Evolutionary conservation across 1,284 basidiomycete species (phyloP).

Genomic region (Cutaneotrichosporon sp.): DNA sequence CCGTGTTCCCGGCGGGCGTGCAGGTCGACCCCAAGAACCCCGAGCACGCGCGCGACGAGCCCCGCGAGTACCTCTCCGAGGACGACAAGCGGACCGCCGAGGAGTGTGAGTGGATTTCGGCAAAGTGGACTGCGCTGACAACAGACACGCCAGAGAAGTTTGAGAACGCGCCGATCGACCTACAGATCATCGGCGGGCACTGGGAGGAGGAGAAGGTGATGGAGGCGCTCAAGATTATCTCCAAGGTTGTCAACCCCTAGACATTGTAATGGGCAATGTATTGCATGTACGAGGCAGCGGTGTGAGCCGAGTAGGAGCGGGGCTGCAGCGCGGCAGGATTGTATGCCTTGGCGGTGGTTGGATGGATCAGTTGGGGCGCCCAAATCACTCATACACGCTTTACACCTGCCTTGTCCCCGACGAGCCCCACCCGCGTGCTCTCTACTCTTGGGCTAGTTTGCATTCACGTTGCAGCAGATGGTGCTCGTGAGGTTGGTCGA

Average conservation of each 20-base stretch:
- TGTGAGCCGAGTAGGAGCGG: too few relatives aligned
- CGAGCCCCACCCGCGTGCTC: too few relatives aligned
- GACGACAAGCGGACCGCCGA: conserved; percentile 59
- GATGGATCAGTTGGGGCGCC: too few relatives aligned
- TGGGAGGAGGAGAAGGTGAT: conserved; percentile 36
- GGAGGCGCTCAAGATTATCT: conserved; percentile 23
- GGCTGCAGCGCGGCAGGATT: too few relatives aligned
- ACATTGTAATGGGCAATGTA: background rate
- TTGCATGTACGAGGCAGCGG: background rate
- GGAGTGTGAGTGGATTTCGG: conserved; percentile 57
- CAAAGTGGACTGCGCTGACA: conserved; percentile 5
- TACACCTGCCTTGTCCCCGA: too few relatives aligned
- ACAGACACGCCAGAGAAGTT: conserved; percentile 25
- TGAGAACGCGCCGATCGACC: conserved; percentile 28
- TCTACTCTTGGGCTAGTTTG: background rate
- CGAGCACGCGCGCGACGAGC: conserved; percentile 5
- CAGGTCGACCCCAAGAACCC: conserved; percentile 28
- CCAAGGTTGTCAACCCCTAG: conserved; percentile 16
- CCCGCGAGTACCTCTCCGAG: conserved; percentile 56
- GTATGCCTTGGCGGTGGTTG: too few relatives aligned
- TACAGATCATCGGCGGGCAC: conserved; percentile 28
- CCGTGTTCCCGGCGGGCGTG: conserved; percentile 65
- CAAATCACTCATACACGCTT: too few relatives aligned
- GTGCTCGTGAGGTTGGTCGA: background rate
- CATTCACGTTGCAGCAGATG: too few relatives aligned